Evolutionary conservation across 306 rosid species (phyloP).

Genomic region (Rosa persica): DNA sequence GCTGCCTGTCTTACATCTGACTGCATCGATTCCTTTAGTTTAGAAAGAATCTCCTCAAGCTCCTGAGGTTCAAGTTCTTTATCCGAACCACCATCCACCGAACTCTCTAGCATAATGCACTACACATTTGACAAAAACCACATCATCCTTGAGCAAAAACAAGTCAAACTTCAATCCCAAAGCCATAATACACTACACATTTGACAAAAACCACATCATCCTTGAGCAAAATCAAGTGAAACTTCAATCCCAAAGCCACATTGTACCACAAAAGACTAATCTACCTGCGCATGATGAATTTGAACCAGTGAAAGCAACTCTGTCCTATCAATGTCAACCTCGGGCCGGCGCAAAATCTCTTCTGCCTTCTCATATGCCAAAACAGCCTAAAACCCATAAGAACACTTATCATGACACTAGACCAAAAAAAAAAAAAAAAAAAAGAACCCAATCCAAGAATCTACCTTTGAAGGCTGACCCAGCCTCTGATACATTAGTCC

Average conservation of each 20-base stretch:
- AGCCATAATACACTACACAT: conserved; percentile 67
- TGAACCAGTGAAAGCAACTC: conserved; percentile 87
- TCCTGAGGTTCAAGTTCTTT: conserved; percentile 83
- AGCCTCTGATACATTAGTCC: conserved; percentile 96
- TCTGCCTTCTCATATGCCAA: conserved; percentile 81
- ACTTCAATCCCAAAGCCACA: neutral
- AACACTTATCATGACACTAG: neutral
- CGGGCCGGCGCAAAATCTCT: conserved; percentile 76
- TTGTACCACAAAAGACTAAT: conserved; percentile 16
- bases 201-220: conserved; percentile 45
- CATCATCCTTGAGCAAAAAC: conserved; percentile 33
- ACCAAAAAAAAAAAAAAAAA: neutral
- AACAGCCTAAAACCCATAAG: conserved; percentile 58
- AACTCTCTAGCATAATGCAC: conserved; percentile 84
- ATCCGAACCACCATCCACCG: conserved; percentile 64
- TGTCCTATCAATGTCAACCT: conserved; percentile 72
- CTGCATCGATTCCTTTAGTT: conserved; percentile 66
- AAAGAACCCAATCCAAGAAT: conserved; percentile 8
- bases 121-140: conserved; percentile 46
- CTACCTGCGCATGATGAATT: conserved; percentile 96
- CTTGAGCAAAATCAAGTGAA: conserved; percentile 14
- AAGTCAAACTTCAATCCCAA: neutral
- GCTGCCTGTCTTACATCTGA: conserved; percentile 89
- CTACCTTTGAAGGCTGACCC: conserved; percentile 87
- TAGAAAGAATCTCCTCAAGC: conserved; percentile 75